These are phyloP conservation scores for Passiflora organensis DNA, from an alignment of 345 rosid species.

Conservation along the genomic window DNA sequence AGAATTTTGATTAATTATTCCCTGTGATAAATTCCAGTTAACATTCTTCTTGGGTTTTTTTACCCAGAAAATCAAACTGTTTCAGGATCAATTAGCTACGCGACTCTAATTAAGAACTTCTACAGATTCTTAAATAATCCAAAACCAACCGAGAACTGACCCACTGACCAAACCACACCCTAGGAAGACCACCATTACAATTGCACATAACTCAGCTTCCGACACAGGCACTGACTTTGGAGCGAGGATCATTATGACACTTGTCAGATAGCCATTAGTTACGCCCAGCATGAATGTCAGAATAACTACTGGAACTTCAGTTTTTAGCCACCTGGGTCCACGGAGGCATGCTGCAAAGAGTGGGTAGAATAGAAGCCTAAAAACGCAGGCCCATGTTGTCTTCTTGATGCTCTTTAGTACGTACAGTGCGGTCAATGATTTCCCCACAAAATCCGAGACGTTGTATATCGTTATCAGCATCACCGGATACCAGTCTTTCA, in stretches of 20 bases:
- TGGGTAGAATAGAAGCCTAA: conserved; percentile 68
- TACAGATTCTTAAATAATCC: conserved; percentile 44
- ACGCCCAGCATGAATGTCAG: conserved; percentile 73
- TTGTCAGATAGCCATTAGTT: conserved; percentile 81
- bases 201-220: conserved; percentile 77
- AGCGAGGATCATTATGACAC: conserved; percentile 74
- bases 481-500: conserved; percentile 77
- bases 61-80: neutral
- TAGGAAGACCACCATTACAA: conserved; percentile 64
- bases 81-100: neutral
- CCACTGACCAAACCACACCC: conserved; percentile 78
- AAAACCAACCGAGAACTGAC: conserved; percentile 80
- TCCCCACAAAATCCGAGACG: conserved; percentile 66
- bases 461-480: conserved; percentile 71
- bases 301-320: conserved; percentile 56
- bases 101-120: no score
- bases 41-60: conserved; percentile 4
- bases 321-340: conserved; percentile 79
- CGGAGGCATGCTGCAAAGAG: conserved; percentile 63
- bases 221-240: conserved; percentile 62
- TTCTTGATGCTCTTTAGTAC: conserved; percentile 45
- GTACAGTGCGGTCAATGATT: conserved; percentile 63
- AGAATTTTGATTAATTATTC: neutral
- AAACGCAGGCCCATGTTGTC: conserved; percentile 60
- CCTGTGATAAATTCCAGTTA: neutral